Percentiles rank a stretch among this genome's conserved stretches.
phyloP scores from a whole-genome alignment of 2,329 filamentous ascomycete species.

The Fusarium fujikuroi region DNA sequence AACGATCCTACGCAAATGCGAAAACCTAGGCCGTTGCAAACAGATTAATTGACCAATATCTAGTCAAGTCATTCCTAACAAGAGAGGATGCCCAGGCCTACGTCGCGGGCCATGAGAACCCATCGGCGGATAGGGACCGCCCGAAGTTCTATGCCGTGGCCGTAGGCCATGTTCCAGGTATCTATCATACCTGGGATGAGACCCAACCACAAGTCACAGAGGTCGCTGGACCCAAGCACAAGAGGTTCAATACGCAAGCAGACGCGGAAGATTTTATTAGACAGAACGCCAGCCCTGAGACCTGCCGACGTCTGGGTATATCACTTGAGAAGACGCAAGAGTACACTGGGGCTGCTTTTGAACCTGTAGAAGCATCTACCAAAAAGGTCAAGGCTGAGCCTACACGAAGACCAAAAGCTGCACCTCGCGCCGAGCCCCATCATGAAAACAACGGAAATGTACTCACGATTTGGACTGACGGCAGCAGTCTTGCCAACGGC shows the following conservation, averaged over 20 bases:
- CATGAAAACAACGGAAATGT: conserved; percentile 33
- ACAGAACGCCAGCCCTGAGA: conserved; percentile 56
- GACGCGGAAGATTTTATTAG: conserved; percentile 84
- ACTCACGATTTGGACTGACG: conserved; percentile 68
- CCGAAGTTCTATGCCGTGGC: conserved; percentile 70
- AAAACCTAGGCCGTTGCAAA: not conserved
- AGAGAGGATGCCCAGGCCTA: conserved; percentile 83
- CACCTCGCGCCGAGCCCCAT: not conserved
- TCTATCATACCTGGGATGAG: conserved; percentile 73
- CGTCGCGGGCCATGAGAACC: conserved; percentile 66
- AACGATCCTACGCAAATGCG: not conserved
- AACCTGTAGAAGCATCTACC: conserved; percentile 32
- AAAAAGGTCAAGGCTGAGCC: conserved; percentile 40
- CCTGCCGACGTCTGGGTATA: conserved; percentile 54
- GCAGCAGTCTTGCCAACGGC: conserved; percentile 70
- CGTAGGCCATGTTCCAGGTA: conserved; percentile 66
- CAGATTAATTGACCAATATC: conserved; percentile 16
- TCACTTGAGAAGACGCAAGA: conserved; percentile 27
- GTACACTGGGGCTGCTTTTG: conserved; percentile 16
- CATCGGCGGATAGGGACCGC: conserved; percentile 54
- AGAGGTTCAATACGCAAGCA: conserved; percentile 72
- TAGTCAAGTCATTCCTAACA: conserved; percentile 83
- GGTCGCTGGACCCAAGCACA: conserved; percentile 75
- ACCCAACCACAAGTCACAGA: conserved; percentile 79
- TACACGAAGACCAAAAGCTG: conserved; percentile 40